Base-by-base conservation (phyloP, 306 rosid genomes). In the Dryas alaskensis region DNA sequence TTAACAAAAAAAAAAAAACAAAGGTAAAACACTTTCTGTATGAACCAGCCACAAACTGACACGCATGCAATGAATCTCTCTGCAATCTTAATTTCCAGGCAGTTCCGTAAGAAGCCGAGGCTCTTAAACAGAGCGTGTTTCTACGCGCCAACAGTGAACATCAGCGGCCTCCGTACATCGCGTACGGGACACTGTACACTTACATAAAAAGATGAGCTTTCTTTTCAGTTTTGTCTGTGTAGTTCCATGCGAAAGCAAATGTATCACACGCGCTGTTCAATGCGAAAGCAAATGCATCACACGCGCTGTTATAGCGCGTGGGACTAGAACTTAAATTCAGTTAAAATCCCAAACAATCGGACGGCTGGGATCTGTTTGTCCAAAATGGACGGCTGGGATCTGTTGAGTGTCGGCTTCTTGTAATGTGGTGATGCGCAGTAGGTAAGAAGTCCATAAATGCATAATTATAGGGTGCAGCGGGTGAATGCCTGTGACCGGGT, bases 401-500 rank as follows among this genome's bases (percentile, higher is more conserved):
- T 1, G 7, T 4, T 6, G 5, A 46, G 60, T 31, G 0, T 64
- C 51, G 10, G 62, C 52, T 40, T 55, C 31, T 40, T 2, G 16
- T 81, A 57, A 22, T 11, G 69, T 5, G 52, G 50, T 61, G 75
- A 19, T 19, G 63, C 9, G 76, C 0, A 43, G 84, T 76, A 55
- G 79, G 81, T 79, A 7, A 61, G 68, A 31, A 9, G 79, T 60
- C 79, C 19, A 62, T 16, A 17, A 54, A 75, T 68, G 58, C 73
- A 25, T 55, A 54, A 76, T 65, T 62, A 44, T 31, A 27, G 39
- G 0, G 13, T 22, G 8, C 39, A 44, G 12, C 40, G n/a, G 70
- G 61, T 22, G 50, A 47, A 59, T 67, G 27, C 42, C 10, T 19
- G 66, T 63, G 66, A 86, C 84, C 60, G 81, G 85, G 43, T 62